phyloP scores from a whole-genome alignment of 306 rosid species.

The Vigna mungo region DNA sequence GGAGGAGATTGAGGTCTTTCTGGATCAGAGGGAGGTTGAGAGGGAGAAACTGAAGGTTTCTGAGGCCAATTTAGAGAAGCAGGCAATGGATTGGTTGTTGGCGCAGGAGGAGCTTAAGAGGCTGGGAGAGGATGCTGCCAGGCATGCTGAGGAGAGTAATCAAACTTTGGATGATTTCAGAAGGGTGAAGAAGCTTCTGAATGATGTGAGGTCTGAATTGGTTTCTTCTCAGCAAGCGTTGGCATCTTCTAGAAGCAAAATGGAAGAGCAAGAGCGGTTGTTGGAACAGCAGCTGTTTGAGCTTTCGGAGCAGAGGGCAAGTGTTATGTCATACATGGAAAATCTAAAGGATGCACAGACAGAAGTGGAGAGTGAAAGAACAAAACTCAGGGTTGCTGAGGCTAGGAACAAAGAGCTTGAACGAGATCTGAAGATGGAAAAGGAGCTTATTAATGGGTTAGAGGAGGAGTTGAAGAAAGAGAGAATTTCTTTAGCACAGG shows the following conservation, averaged over 20 bases:
- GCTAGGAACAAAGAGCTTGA: slow-evolving; percentile 74
- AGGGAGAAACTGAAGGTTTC: slow-evolving; percentile 70
- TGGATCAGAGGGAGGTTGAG: slow-evolving; percentile 56
- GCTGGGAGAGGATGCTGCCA: slow-evolving; percentile 63
- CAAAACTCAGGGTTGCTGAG: slow-evolving; percentile 66
- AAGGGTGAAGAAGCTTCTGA: slow-evolving; percentile 78
- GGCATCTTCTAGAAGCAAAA: slow-evolving; percentile 68
- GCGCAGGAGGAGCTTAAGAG: slow-evolving; percentile 80
- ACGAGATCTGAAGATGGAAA: slow-evolving; percentile 60
- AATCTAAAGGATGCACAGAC: slow-evolving; percentile 70
- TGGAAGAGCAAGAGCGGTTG: slow-evolving; percentile 79
- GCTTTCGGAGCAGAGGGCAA: slow-evolving; percentile 70
- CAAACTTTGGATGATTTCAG: slow-evolving; percentile 67
- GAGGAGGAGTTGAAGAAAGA: slow-evolving; percentile 73
- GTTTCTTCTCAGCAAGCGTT: slow-evolving; percentile 89
- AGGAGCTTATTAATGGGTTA: slow-evolving; percentile 66
- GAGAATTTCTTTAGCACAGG: slow-evolving; percentile 66
- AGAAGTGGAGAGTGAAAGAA: slow-evolving; percentile 82
- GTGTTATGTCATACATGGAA: slow-evolving; percentile 66
- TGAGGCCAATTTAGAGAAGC: slow-evolving; percentile 77
- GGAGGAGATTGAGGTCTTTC: slow-evolving; percentile 56
- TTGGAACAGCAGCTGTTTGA: slow-evolving; percentile 66
- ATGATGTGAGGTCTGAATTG: slow-evolving; percentile 74
- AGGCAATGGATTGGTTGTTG: slow-evolving; percentile 73
- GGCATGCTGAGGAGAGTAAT: slow-evolving; percentile 56